These are phyloP conservation scores for Glycine soja DNA, from an alignment of 306 rosid species.

Conservation along the genomic window DNA sequence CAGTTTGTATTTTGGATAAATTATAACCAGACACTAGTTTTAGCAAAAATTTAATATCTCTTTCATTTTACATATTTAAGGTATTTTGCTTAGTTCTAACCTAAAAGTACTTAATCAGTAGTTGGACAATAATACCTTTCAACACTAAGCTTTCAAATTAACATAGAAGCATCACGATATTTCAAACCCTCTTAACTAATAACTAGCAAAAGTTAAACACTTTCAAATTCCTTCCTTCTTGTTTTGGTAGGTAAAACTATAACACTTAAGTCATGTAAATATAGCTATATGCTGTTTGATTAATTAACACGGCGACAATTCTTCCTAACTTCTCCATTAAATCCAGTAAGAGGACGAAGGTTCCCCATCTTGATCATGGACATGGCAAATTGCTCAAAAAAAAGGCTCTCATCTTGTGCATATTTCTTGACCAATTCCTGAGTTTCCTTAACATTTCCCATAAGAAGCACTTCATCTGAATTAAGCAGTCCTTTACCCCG, in stretches of 20 bases:
- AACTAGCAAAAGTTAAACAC: neutral
- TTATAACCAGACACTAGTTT: neutral
- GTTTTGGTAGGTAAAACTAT: neutral
- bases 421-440: slow-evolving; percentile 63
- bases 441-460: slow-evolving; percentile 55
- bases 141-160: slow-evolving; percentile 2
- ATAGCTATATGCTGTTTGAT: slow-evolving; percentile 29
- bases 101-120: neutral
- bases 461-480: slow-evolving; percentile 83
- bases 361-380: slow-evolving; percentile 86
- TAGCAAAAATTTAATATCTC: neutral
- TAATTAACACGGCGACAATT: slow-evolving; percentile 73
- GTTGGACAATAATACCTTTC: neutral
- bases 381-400: slow-evolving; percentile 75
- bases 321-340: slow-evolving; percentile 75
- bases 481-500: slow-evolving; percentile 75
- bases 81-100: neutral
- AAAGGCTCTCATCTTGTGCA: slow-evolving; percentile 65
- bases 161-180: neutral
- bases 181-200: slow-evolving; percentile 18
- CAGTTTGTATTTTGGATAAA: neutral
- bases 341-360: slow-evolving; percentile 73
- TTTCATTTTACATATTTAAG: neutral
- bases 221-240: neutral
- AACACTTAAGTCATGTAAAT: neutral